Evolutionary conservation across 148 eudicot genomes (phyloP).

Genomic region (Rhododendron molle): DNA sequence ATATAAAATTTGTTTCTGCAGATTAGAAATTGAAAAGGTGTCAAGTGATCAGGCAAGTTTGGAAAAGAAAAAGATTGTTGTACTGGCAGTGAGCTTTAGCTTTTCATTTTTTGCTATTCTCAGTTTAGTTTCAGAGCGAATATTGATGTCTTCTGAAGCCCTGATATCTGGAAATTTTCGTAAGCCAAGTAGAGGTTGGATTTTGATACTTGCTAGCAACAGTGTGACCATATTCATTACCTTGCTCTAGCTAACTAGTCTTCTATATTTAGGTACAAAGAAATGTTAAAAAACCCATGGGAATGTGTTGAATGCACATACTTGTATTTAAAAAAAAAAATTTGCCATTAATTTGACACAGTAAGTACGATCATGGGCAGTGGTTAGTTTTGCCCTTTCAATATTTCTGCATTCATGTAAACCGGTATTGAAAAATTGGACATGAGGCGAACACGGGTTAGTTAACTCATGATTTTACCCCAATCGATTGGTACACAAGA

Average conservation of each 20-base stretch:
- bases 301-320: not conserved
- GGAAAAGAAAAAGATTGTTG: slow-evolving; percentile 65
- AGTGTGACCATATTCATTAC: slow-evolving; percentile 57
- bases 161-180: slow-evolving; percentile 18
- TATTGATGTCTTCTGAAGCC: slow-evolving; percentile 30
- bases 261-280: not conserved
- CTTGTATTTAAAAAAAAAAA: not conserved
- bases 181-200: slow-evolving; percentile 38
- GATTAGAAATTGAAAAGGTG: slow-evolving; percentile 62
- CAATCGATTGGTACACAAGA: too few species aligned
- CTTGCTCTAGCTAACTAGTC: slow-evolving; percentile 30
- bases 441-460: too few species aligned
- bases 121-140: slow-evolving; percentile 45
- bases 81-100: slow-evolving; percentile 54
- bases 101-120: slow-evolving; percentile 59
- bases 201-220: slow-evolving; percentile 51
- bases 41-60: slow-evolving; percentile 49
- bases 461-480: too few species aligned
- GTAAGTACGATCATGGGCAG: too few species aligned
- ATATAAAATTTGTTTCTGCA: slow-evolving; percentile 28
- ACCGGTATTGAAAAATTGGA: not conserved
- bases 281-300: too few species aligned
- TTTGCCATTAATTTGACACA: too few species aligned
- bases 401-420: not conserved
- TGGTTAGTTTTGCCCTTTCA: too few species aligned